A percentile compares a stretch with the other conserved stretches of the same genome.
These are phyloP conservation scores for Phyllostachys edulis DNA, from an alignment of 176 grass and related monocot species.

Conservation along the genomic window DNA sequence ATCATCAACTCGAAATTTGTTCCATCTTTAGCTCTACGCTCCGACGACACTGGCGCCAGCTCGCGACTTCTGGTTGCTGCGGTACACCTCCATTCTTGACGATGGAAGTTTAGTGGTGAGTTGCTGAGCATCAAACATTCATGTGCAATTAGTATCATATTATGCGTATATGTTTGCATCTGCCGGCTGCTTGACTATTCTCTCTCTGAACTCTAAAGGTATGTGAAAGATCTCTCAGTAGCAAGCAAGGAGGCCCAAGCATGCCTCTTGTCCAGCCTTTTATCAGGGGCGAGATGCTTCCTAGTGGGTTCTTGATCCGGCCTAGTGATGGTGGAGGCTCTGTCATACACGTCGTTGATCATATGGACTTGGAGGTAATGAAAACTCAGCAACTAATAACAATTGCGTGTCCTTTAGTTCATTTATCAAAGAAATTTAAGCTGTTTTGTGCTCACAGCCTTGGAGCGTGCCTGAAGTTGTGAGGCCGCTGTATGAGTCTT, in stretches of 20 bases:
- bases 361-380: constrained; percentile 87
- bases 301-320: constrained; percentile 87
- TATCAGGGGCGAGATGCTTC: constrained; percentile 86
- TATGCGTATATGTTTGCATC: not conserved
- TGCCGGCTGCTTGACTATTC: constrained; percentile 6
- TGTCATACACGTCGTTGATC: constrained; percentile 91
- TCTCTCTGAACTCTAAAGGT: constrained; percentile 30
- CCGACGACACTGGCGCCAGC: constrained; percentile 77
- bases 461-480: constrained; percentile 96
- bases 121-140: not conserved
- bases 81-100: constrained; percentile 86
- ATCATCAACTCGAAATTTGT: not conserved
- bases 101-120: constrained; percentile 92
- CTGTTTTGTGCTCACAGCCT: constrained; percentile 48
- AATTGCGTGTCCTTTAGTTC: not conserved
- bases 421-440: constrained; percentile 3
- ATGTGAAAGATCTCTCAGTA: constrained; percentile 86
- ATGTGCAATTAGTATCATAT: not conserved
- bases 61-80: constrained; percentile 91
- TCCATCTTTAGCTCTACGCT: constrained; percentile 60
- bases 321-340: constrained; percentile 83
- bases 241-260: constrained; percentile 64
- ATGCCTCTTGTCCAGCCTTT: constrained; percentile 77
- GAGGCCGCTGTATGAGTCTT: constrained; percentile 82
- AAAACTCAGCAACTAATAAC: not conserved